Conservation (phyloP, 2,329 filamentous ascomycete genomes). For the Rugonectria rugulosa region DNA sequence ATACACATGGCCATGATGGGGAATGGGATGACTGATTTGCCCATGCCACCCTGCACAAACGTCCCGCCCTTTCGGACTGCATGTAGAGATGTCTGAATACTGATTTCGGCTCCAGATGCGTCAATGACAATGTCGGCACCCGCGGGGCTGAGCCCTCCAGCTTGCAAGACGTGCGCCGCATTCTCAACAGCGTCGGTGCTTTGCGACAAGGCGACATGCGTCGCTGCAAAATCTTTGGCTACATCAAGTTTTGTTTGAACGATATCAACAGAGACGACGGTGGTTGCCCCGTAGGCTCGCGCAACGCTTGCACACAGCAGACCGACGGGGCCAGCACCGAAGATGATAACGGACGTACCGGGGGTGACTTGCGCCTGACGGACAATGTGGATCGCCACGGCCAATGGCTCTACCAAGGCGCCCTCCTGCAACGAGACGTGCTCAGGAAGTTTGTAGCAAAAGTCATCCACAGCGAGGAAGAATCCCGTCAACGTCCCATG, state of each 20-base stretch:
- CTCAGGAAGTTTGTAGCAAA: constrained; percentile 88
- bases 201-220: background rate
- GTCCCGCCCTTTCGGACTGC: constrained; percentile 1
- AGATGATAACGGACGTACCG: constrained; percentile 79
- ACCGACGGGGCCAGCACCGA: constrained; percentile 77
- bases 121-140: constrained; percentile 13
- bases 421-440: constrained; percentile 81
- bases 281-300: constrained; percentile 79
- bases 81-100: constrained; percentile 1
- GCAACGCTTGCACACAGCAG: constrained; percentile 67
- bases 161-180: background rate
- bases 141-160: background rate
- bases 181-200: background rate
- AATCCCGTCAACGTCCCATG: constrained; percentile 88
- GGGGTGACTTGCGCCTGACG: constrained; percentile 70
- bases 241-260: constrained; percentile 79
- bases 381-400: constrained; percentile 83
- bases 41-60: constrained; percentile 9
- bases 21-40: background rate
- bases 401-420: constrained; percentile 85
- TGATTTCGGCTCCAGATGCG: background rate
- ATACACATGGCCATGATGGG: constrained; percentile 7
- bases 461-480: constrained; percentile 78
- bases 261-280: constrained; percentile 84
- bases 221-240: constrained; percentile 65